Evolutionary conservation across 345 rosid genomes (phyloP).

Genomic region (Brassica rapa): DNA sequence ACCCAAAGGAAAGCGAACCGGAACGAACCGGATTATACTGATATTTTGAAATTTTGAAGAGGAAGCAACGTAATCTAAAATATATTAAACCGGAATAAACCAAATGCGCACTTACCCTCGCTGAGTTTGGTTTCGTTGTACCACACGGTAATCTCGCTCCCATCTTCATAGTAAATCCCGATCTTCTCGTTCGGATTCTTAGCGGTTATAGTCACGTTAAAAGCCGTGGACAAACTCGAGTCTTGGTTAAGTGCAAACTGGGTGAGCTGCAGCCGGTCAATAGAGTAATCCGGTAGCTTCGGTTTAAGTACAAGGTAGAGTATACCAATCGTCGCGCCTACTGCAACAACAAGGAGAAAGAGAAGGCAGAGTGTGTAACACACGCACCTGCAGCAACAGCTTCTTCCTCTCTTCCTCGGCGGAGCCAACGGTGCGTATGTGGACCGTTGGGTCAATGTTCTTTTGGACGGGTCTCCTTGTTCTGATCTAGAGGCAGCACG

Average conservation of each 20-base stretch:
- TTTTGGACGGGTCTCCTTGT: slow-evolving; percentile 43
- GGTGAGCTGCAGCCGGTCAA: slow-evolving; percentile 58
- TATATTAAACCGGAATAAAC: slow-evolving; percentile 9
- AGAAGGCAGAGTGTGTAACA: slow-evolving; percentile 65
- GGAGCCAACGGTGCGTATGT: slow-evolving; percentile 47
- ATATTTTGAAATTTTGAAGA: background rate
- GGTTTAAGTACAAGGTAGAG: slow-evolving; percentile 74
- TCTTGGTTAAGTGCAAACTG: slow-evolving; percentile 46
- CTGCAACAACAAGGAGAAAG: slow-evolving; percentile 47
- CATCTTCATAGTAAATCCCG: slow-evolving; percentile 84
- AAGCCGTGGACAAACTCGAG: slow-evolving; percentile 58
- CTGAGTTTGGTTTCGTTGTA: slow-evolving; percentile 54
- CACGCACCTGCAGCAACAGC: slow-evolving; percentile 65
- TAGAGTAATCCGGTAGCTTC: slow-evolving; percentile 65
- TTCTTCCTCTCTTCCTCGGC: slow-evolving; percentile 46
- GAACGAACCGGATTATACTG: background rate
- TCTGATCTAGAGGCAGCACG: slow-evolving; percentile 48
- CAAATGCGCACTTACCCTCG: slow-evolving; percentile 40
- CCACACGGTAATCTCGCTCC: slow-evolving; percentile 67
- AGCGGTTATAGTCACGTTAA: slow-evolving; percentile 66
- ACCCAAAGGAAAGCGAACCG: slow-evolving; percentile 1
- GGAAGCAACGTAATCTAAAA: slow-evolving; percentile 5
- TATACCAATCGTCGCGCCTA: slow-evolving; percentile 54
- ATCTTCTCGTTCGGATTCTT: slow-evolving; percentile 74
- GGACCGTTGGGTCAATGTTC: slow-evolving; percentile 24